phyloP scores from a whole-genome alignment of 1,284 basidiomycete genomes.

The Melanopsichium pennsylvanicum region DNA sequence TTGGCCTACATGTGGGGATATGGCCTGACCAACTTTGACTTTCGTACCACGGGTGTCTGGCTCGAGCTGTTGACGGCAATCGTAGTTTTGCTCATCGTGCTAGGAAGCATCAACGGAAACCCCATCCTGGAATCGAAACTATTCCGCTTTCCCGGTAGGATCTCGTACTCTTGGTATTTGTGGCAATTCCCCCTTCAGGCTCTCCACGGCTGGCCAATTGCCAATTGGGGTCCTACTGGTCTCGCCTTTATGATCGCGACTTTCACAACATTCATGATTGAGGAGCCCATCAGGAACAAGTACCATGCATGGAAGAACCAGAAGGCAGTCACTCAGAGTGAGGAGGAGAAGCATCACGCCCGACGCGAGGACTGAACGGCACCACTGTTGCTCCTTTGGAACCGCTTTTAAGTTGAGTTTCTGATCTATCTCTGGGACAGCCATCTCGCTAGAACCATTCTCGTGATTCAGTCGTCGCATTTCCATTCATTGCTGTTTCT shows the following conservation, averaged over 20 bases:
- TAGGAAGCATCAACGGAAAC: slow-evolving; percentile 34
- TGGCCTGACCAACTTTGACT: slow-evolving; percentile 11
- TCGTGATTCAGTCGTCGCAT: no score
- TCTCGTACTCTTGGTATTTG: slow-evolving; percentile 37
- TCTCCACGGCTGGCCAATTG: slow-evolving; percentile 13
- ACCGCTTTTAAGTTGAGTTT: no score
- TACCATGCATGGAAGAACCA: slow-evolving; percentile 27
- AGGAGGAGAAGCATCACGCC: slow-evolving; percentile 16
- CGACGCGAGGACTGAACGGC: slow-evolving; percentile 22
- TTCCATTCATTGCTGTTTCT: no score
- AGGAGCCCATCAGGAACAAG: slow-evolving; percentile 34
- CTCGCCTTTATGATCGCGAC: slow-evolving; percentile 30
- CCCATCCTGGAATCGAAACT: slow-evolving; percentile 27
- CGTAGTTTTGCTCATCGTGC: slow-evolving; percentile 11
- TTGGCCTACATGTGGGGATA: slow-evolving; percentile 24
- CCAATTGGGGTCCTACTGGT: slow-evolving; percentile 25
- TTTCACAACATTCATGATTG: slow-evolving; percentile 32
- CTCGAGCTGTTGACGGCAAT: slow-evolving; percentile 21
- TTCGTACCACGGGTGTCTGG: slow-evolving; percentile 25
- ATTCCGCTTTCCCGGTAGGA: slow-evolving; percentile 29
- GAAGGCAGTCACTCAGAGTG: slow-evolving; percentile 2
- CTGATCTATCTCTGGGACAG: no score
- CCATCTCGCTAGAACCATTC: no score
- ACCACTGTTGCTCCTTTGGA: no score
- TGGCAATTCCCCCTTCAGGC: slow-evolving; percentile 39